Base-by-base conservation (phyloP, 2,329 filamentous ascomycete genomes). In the Ophiobolus disseminans region DNA sequence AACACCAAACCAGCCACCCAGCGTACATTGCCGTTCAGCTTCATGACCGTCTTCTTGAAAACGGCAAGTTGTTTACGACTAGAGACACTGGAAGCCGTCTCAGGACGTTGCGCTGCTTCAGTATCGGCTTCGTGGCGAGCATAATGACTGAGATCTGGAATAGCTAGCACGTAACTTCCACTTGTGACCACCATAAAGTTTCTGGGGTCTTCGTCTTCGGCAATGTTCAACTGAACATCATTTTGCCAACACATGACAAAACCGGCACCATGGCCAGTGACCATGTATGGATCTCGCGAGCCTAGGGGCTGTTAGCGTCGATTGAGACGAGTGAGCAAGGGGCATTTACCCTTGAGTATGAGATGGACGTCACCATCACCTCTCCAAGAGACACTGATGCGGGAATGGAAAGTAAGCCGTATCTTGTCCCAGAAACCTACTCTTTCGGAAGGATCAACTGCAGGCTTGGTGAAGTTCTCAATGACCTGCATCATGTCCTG, bases 401-500 rank as follows among this genome's bases (percentile, higher is more conserved):
- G 86, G 1, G 95, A 97, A 73, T 99, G 94, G 72, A 97, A 96
- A 63, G 88, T 92, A 28, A 99, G 81, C 45, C 94, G 83, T 41
- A 99, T 92, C 79, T 99, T 99, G 75, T 99, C 94, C 94, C 94
- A 99, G 77, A 99, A 99, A 3, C 94, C 94, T 37, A 96, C 91
- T 46, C 89, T 83, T 57, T 99, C 95, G 0, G 94, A 97, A 1
- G 90, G 88, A 70, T 99, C 95, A 21, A 97, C 81, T 55, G 93
- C 92, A 6, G 93, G 91, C 69, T 99, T 99, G 1, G 93, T 97
- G 70, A 99, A 97, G 2, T 90, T 93, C 74, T 99, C 94, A 53
- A 99, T 89, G 20, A 92, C 92, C 83, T 97, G 97, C 94, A 99
- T 99, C 89, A 97, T 96, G 68, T 99, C 95, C 72, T 99, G 94